phyloP scores from a whole-genome alignment of 768 basidiomycete species.

The Tulasnella calospora region DNA sequence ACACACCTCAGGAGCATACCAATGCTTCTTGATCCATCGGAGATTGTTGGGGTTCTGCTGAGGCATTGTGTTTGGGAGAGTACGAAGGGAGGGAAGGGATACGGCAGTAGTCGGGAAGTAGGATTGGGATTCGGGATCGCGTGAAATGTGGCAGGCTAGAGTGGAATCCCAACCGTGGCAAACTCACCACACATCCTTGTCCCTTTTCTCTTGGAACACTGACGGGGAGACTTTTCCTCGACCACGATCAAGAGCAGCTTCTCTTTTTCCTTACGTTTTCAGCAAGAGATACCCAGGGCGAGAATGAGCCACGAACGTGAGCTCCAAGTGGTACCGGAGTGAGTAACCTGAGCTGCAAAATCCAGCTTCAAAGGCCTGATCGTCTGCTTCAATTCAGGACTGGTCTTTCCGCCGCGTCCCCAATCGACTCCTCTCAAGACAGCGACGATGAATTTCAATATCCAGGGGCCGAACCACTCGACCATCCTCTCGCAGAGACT shows the following conservation, averaged over 20 bases:
- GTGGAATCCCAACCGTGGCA: conserved; percentile 13
- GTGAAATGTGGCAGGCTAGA: conserved; percentile 12
- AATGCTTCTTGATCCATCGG: conserved; percentile 41
- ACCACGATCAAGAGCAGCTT: neutral
- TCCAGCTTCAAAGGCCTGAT: neutral
- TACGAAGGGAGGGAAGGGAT: neutral
- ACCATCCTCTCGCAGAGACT: conserved; percentile 1
- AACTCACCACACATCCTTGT: conserved; percentile 2
- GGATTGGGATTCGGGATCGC: conserved; percentile 2
- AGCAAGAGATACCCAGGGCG: neutral
- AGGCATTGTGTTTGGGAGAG: conserved; percentile 3
- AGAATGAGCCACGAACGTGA: conserved; percentile 7
- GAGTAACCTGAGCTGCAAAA: neutral
- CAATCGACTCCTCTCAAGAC: neutral
- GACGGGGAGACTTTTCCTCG: neutral
- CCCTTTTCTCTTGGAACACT: neutral
- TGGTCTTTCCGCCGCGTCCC: conserved; percentile 1
- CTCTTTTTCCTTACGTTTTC: neutral
- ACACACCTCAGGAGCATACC: conserved; percentile 68
- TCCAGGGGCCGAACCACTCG: conserved; percentile 22
- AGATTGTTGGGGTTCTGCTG: neutral
- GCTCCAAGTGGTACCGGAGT: neutral
- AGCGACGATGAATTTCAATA: conserved; percentile 26
- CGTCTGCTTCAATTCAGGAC: conserved; percentile 2
- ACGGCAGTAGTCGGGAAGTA: neutral